These are phyloP conservation scores for Acacia crassicarpa DNA, from an alignment of 306 rosid species.

Conservation along the genomic window DNA sequence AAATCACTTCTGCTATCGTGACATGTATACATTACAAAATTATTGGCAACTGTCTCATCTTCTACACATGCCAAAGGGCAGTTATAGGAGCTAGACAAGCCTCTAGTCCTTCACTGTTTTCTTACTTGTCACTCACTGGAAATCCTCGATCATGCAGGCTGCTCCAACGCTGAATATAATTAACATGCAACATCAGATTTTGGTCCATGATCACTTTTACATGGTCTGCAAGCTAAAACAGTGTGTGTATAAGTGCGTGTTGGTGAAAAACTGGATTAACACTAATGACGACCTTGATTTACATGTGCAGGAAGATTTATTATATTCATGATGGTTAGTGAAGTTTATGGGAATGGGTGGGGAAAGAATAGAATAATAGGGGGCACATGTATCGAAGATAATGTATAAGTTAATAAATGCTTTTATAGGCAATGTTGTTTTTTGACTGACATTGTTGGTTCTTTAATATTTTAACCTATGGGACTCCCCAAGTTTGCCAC, in stretches of 20 bases:
- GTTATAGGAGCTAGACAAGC: background rate
- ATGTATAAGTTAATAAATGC: background rate
- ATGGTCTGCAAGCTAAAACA: background rate
- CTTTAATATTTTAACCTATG: background rate
- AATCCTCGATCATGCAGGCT: background rate
- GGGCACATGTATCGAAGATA: background rate
- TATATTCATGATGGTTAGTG: too few relatives aligned
- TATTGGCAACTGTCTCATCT: background rate
- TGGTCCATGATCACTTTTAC: background rate
- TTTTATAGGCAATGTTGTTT: background rate
- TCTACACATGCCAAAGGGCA: too few relatives aligned
- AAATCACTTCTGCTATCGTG: too few relatives aligned
- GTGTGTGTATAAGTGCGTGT: too few relatives aligned
- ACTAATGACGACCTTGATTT: too few relatives aligned
- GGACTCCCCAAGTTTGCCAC: background rate
- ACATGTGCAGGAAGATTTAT: background rate
- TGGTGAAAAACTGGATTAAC: background rate
- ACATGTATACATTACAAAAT: too few relatives aligned
- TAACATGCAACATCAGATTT: background rate
- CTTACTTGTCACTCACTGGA: background rate
- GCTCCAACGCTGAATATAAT: background rate
- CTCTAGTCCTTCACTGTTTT: background rate
- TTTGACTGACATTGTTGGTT: background rate
- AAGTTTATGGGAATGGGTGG: background rate
- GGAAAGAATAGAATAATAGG: background rate